Evolutionary conservation across 2,329 filamentous ascomycete species (phyloP).

Genomic region (Pseudocercospora pini-densiflorae): DNA sequence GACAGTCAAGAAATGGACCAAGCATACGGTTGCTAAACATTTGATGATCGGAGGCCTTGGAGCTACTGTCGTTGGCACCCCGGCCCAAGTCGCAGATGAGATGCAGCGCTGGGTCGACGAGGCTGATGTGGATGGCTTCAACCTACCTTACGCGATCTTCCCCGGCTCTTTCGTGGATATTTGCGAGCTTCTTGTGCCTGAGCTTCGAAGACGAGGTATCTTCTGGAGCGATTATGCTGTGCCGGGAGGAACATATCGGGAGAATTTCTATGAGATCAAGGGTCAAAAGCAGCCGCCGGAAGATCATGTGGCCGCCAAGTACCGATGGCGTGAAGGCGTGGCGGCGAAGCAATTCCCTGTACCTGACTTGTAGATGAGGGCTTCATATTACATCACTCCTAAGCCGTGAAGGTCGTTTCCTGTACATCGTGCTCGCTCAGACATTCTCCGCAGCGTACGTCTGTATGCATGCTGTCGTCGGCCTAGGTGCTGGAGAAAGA

Average conservation of each 20-base stretch:
- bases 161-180: constrained; percentile 43
- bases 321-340: constrained; percentile 16
- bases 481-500: too few species aligned
- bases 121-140: constrained; percentile 74
- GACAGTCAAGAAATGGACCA: constrained; percentile 67
- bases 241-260: constrained; percentile 61
- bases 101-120: constrained; percentile 69
- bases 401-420: too few species aligned
- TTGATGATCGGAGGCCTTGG: constrained; percentile 70
- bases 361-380: background rate
- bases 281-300: constrained; percentile 51
- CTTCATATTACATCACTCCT: too few species aligned
- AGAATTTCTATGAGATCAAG: constrained; percentile 60
- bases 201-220: constrained; percentile 61
- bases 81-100: constrained; percentile 66
- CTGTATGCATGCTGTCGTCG: too few species aligned
- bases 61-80: constrained; percentile 65
- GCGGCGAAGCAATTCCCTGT: constrained; percentile 8
- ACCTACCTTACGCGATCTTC: constrained; percentile 49
- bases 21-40: constrained; percentile 68
- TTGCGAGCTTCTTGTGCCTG: constrained; percentile 66
- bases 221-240: constrained; percentile 60
- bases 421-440: too few species aligned
- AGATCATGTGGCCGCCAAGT: constrained; percentile 14
- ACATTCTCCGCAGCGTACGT: too few species aligned